Evolutionary conservation across 2,329 filamentous ascomycete species (phyloP).

Genomic region (Alternaria hordeiaustralica): DNA sequence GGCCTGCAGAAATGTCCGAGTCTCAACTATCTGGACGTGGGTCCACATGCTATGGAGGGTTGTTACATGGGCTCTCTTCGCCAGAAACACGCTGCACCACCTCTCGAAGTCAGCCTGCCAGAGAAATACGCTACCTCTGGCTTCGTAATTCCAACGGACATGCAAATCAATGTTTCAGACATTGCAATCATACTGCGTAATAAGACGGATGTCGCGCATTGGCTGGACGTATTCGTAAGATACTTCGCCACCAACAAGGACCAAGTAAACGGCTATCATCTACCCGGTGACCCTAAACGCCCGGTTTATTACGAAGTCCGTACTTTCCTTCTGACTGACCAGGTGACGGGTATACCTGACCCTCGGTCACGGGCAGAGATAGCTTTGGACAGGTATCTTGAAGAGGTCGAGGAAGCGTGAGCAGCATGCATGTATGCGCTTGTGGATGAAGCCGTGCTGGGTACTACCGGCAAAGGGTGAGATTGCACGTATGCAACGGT

Average conservation of each 20-base stretch:
- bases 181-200: neutral
- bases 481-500: neutral
- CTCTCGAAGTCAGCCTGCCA: neutral
- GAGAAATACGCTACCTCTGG: neutral
- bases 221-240: neutral
- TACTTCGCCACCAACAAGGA: neutral
- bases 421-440: neutral
- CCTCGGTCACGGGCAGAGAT: neutral
- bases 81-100: neutral
- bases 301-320: neutral
- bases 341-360: neutral
- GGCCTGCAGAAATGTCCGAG: neutral
- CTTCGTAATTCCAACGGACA: no score
- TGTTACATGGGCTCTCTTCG: neutral
- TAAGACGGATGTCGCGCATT: neutral
- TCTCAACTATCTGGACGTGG: neutral
- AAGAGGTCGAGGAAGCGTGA: neutral
- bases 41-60: accelerated
- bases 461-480: neutral
- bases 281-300: no score
- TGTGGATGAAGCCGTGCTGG: neutral
- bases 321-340: neutral
- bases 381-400: neutral
- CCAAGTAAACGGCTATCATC: no score
- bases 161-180: no score